Conservation (phyloP, 768 basidiomycete genomes). For the Stropharia rugosoannulata region DNA sequence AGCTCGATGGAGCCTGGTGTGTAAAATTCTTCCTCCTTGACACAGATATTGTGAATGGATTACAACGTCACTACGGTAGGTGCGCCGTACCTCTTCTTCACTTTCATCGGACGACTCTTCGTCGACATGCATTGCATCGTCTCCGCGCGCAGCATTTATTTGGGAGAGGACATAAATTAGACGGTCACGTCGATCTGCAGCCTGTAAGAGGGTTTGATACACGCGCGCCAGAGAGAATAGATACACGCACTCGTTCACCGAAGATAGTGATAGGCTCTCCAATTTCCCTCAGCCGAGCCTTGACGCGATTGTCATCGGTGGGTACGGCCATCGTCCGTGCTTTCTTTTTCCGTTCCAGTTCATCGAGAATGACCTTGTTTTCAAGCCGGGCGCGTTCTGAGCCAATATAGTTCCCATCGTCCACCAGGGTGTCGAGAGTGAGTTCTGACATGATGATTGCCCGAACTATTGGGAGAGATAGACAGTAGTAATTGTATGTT, state of each 20-base stretch:
- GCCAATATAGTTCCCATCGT: constrained; percentile 76
- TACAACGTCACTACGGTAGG: not conserved
- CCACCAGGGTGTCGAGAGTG: constrained; percentile 71
- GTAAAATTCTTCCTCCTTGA: constrained; percentile 92
- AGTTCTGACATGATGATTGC: constrained; percentile 62
- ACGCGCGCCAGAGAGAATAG: not conserved
- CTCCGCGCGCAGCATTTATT: constrained; percentile 87
- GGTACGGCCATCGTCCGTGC: constrained; percentile 92
- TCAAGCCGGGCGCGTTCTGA: constrained; percentile 75
- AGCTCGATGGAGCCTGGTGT: constrained; percentile 88
- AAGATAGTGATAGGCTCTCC: constrained; percentile 98
- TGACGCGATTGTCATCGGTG: constrained; percentile 94
- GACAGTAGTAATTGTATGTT: not conserved
- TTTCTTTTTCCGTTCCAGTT: constrained; percentile 97
- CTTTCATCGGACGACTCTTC: constrained; percentile 68
- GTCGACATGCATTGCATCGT: constrained; percentile 74
- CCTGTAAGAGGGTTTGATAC: constrained; percentile 46
- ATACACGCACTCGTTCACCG: constrained; percentile 86
- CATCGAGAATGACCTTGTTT: constrained; percentile 87
- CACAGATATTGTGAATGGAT: not conserved
- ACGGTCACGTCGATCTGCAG: constrained; percentile 94
- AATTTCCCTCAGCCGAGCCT: constrained; percentile 84
- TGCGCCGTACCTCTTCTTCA: constrained; percentile 67
- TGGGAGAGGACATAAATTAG: constrained; percentile 92
- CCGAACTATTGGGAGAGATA: not conserved